A percentile compares a stretch with the other conserved stretches of the same genome.
These are phyloP conservation scores for Melampsora larici-populina DNA, from an alignment of 1,284 basidiomycete species.

Conservation along the genomic window DNA sequence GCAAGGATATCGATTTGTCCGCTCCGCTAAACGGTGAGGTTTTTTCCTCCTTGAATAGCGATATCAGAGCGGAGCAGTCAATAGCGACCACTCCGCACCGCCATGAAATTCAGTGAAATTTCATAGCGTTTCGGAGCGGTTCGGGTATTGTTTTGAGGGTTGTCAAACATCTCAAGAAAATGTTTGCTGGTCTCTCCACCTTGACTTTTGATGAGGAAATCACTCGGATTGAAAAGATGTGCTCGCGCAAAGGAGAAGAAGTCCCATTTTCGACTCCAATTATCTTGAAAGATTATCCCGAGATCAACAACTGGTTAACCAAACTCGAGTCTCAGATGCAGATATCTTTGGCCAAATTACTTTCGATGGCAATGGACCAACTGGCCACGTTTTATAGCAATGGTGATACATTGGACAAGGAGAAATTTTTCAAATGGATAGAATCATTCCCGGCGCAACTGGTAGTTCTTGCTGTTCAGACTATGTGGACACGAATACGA, in stretches of 20 bases:
- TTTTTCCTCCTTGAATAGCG: no score
- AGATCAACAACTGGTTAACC: conserved; percentile 98
- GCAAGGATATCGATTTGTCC: no score
- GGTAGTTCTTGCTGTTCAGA: conserved; percentile 87
- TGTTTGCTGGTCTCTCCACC: conserved; percentile 96
- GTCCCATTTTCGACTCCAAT: conserved; percentile 80
- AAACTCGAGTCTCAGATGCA: conserved; percentile 91
- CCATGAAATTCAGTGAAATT: no score
- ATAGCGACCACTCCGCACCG: no score
- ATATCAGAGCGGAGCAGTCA: no score
- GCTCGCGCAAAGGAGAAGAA: conserved; percentile 90
- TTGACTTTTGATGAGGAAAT: conserved; percentile 70
- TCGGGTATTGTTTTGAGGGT: conserved; percentile 78
- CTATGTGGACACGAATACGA: conserved; percentile 84
- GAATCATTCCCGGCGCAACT: conserved; percentile 91
- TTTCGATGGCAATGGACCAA: conserved; percentile 75
- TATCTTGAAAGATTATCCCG: conserved; percentile 82
- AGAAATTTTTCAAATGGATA: conserved; percentile 81
- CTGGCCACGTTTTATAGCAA: conserved; percentile 77
- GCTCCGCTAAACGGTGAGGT: no score
- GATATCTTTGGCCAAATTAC: conserved; percentile 75
- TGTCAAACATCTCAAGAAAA: conserved; percentile 99
- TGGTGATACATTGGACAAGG: conserved; percentile 56
- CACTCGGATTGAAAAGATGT: conserved; percentile 81
- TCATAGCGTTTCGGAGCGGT: no score